Evolutionary conservation across 2,329 filamentous ascomycete species (phyloP), one percentile per base, ranked within the genome.

Genomic region (Fusarium pseudonygamai): DNA sequence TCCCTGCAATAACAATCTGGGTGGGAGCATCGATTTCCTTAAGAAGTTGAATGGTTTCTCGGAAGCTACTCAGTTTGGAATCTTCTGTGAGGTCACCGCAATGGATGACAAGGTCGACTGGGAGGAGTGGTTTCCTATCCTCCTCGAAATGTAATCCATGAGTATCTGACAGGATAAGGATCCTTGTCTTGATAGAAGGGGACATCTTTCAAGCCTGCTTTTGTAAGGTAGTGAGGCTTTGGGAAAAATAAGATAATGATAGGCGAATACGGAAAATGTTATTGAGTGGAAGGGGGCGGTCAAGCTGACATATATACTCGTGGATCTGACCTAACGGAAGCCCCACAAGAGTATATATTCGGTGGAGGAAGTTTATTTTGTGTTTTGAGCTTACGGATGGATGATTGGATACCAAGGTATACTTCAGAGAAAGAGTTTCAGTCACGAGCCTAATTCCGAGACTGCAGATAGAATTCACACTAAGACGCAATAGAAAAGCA

Each of bases 1-100:
- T 88, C 2, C 87, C 86, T 5, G 86, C 81, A 47, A 89, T 87
- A 12, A 84, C 78, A 3, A 88, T 73, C 61, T 88, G 88, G 7
- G 87, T 76, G 0, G 84, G 82, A 0, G 86, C 85, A 3, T 84
- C 64, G 22, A 88, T 77, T 0, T 56, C 57, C 14, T 80, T 72
- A 0, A 89, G 78, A 0, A 85, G 74, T 4, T 78, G 62, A 9
- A 88, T 75, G 0, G 84, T 78, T 6, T 74, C 68, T 28, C 69
- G 75, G 47, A 83, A 85, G 49, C 86, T 84, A 1, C 78, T 56
- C 0, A 87, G 55, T 32, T 81, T 85, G 2, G 85, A 87, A 28
- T 81, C 76, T 1, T 83, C 72, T 1, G 86, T 87, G 7, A 88
- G 79, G 49, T 88, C 85, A 15, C 86, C 86, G 60, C 85, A 87